Conservation (phyloP, 306 rosid genomes). For the Acmispon strigosus region DNA sequence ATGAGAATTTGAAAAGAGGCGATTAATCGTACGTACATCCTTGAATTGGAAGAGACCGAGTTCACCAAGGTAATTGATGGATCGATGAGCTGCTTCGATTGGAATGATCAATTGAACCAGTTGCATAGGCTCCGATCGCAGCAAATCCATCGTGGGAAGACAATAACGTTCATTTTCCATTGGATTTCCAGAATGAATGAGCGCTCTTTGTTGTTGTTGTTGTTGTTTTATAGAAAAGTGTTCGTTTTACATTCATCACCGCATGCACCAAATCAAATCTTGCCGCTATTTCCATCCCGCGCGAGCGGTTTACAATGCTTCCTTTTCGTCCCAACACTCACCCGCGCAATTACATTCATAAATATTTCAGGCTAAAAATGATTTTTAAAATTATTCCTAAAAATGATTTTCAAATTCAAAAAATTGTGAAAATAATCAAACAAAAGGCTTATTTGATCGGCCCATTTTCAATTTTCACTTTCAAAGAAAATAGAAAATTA, state of each 20-base stretch:
- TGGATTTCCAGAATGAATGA: neutral
- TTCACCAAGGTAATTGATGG: slow-evolving; percentile 66
- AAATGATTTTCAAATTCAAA: too few relatives aligned
- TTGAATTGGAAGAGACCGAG: slow-evolving; percentile 84
- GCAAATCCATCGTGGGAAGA: slow-evolving; percentile 61
- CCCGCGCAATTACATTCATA: neutral
- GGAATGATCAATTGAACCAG: slow-evolving; percentile 79
- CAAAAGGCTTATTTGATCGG: too few relatives aligned
- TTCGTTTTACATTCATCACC: neutral
- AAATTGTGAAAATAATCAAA: too few relatives aligned
- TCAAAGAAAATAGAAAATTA: too few relatives aligned
- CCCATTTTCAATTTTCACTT: too few relatives aligned
- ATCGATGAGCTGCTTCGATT: slow-evolving; percentile 54
- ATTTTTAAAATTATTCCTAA: too few relatives aligned
- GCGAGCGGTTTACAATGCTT: slow-evolving; percentile 12
- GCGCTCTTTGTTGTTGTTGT: neutral
- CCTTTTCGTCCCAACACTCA: neutral
- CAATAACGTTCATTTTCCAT: slow-evolving; percentile 19
- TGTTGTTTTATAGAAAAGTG: neutral
- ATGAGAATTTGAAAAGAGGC: neutral
- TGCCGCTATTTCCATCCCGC: slow-evolving; percentile 16
- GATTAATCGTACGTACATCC: slow-evolving; percentile 38
- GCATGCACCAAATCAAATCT: slow-evolving; percentile 7
- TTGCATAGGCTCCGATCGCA: slow-evolving; percentile 90
- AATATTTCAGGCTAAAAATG: too few relatives aligned